These are phyloP conservation scores for Trichoderma citrinoviride DNA, from an alignment of 2,329 filamentous ascomycete species.

Conservation along the genomic window DNA sequence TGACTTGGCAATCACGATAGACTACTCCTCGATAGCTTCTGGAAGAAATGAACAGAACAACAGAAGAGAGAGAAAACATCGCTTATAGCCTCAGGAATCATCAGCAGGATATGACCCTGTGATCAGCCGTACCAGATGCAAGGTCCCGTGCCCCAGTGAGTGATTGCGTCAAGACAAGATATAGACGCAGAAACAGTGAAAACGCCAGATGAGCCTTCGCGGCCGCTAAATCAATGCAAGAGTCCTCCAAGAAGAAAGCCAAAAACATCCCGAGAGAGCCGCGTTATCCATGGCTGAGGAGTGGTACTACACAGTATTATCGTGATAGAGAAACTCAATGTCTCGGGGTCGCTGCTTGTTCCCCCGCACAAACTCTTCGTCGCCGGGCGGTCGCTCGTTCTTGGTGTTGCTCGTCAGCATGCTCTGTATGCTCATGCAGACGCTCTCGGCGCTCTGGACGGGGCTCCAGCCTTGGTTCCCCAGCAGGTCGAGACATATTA, in stretches of 20 bases:
- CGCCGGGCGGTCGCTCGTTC: constrained; percentile 84
- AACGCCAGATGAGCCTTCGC: constrained; percentile 20
- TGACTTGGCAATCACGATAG: not conserved
- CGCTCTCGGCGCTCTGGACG: constrained; percentile 93
- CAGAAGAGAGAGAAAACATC: not conserved
- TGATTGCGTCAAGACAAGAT: not conserved
- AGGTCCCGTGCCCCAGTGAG: not conserved
- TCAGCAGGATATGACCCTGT: not conserved
- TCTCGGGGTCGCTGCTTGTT: constrained; percentile 80
- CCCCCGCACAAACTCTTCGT: constrained; percentile 80
- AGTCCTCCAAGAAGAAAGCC: not conserved
- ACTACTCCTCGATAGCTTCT: not conserved
- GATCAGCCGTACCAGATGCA: not conserved
- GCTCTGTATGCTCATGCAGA: constrained; percentile 96
- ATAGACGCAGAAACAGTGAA: not conserved
- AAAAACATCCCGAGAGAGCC: not conserved
- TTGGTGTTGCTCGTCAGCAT: constrained; percentile 96
- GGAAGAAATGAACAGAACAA: not conserved
- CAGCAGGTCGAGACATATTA: constrained; percentile 94
- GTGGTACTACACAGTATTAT: constrained; percentile 64
- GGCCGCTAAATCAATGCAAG: constrained; percentile 17
- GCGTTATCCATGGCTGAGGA: not conserved
- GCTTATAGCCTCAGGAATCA: not conserved
- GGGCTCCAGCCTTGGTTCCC: constrained; percentile 89
- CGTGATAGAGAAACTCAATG: constrained; percentile 92